Conservation (phyloP, 2,329 filamentous ascomycete species). For the Talaromyces sp. region DNA sequence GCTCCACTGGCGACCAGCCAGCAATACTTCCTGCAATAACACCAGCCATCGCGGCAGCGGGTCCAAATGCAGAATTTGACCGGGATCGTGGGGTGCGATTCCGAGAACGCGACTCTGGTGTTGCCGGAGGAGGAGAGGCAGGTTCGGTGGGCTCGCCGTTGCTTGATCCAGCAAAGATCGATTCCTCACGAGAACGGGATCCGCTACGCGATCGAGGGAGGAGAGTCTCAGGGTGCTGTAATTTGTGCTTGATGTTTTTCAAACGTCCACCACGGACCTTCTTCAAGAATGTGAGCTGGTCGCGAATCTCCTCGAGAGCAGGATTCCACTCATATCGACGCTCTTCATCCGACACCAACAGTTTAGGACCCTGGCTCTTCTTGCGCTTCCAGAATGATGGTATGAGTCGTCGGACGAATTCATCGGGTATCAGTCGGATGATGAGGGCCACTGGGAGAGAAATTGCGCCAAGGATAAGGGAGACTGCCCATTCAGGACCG, state of each 20-base stretch:
- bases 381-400: constrained; percentile 39
- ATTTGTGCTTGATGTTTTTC: constrained; percentile 57
- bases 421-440: constrained; percentile 59
- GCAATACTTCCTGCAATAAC: constrained; percentile 64
- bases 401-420: constrained; percentile 47
- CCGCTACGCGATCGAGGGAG: constrained; percentile 44
- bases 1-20: constrained; percentile 62
- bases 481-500: constrained; percentile 68
- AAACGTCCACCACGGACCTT: constrained; percentile 62
- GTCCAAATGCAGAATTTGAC: constrained; percentile 58
- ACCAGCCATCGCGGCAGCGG: constrained; percentile 63
- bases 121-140: constrained; percentile 45
- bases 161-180: constrained; percentile 53
- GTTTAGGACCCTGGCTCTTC: constrained; percentile 35
- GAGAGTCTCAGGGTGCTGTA: constrained; percentile 54
- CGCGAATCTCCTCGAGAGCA: constrained; percentile 60
- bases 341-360: constrained; percentile 47
- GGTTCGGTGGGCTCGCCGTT: constrained; percentile 45
- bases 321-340: constrained; percentile 56
- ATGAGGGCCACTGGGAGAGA: constrained; percentile 65
- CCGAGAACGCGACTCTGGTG: constrained; percentile 53
- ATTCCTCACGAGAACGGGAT: constrained; percentile 41
- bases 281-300: constrained; percentile 63
- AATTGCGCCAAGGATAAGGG: constrained; percentile 63
- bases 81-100: constrained; percentile 51